A percentile compares a stretch with the other conserved stretches of the same genome.
phyloP scores from a whole-genome alignment of 768 basidiomycete species.

The Boletus rex-veris region DNA sequence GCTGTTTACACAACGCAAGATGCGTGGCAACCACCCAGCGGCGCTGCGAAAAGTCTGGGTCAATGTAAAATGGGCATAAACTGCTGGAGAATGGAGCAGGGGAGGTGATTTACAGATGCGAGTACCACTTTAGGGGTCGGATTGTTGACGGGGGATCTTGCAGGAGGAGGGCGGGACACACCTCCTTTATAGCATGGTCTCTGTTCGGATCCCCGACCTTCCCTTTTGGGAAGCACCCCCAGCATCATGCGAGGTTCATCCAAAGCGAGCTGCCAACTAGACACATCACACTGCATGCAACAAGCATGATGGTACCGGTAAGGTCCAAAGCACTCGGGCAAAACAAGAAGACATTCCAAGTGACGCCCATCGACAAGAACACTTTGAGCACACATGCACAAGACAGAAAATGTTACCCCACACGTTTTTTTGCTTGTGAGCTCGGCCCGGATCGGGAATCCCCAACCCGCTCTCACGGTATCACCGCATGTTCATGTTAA shows the following conservation, averaged over 20 bases:
- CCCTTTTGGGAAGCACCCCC: conserved; percentile 1
- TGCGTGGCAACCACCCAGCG: neutral
- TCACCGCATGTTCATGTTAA: neutral
- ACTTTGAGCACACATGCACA: neutral
- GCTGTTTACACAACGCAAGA: conserved; percentile 2
- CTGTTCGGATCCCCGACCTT: conserved; percentile 10
- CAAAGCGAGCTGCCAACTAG: conserved; percentile 6
- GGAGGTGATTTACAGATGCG: neutral
- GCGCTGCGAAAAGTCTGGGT: neutral
- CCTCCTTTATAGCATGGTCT: conserved; percentile 11
- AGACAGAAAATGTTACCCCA: neutral
- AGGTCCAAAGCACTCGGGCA: neutral
- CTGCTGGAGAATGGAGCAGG: neutral
- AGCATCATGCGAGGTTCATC: neutral
- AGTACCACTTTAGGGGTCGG: neutral
- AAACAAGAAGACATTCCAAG: neutral
- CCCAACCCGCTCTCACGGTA: neutral
- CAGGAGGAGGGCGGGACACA: neutral
- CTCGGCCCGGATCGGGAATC: too few species aligned
- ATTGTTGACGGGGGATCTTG: conserved; percentile 3
- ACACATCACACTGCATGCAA: neutral
- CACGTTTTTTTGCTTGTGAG: neutral
- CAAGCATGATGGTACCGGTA: neutral
- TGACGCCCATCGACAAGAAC: neutral
- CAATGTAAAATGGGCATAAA: neutral